A percentile compares a stretch with the other conserved stretches of the same genome.
Evolutionary conservation across 2,329 filamentous ascomycete species (phyloP).

Genomic region (Triangularia verruculosa): DNA sequence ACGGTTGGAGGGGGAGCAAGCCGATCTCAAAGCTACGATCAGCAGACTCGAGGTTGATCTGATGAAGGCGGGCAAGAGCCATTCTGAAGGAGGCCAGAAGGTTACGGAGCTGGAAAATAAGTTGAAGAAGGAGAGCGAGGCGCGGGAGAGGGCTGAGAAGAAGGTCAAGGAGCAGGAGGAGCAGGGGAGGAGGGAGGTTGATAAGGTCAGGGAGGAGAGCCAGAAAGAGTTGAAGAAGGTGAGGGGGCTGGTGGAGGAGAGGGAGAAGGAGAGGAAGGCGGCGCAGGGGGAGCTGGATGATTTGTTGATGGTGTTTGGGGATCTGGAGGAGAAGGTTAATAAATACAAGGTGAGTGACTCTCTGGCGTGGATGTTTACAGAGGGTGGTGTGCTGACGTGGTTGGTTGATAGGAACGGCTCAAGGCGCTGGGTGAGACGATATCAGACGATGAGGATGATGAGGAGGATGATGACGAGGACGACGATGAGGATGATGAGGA

Average conservation of each 20-base stretch:
- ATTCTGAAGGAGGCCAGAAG: slow-evolving; percentile 34
- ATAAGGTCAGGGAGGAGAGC: slow-evolving; percentile 18
- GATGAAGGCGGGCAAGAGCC: slow-evolving; percentile 60
- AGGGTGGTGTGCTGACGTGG: slow-evolving; percentile 7
- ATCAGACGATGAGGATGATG: slow-evolving; percentile 73
- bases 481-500: slow-evolving; percentile 18
- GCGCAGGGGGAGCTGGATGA: slow-evolving; percentile 76
- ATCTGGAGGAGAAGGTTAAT: slow-evolving; percentile 72
- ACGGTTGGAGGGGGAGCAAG: slow-evolving; percentile 57
- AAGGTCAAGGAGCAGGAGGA: slow-evolving; percentile 22
- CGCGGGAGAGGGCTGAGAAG: slow-evolving; percentile 25
- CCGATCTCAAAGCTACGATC: slow-evolving; percentile 60
- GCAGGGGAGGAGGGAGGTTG: slow-evolving; percentile 24
- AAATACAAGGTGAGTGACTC: slow-evolving; percentile 68
- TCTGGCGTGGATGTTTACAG: slow-evolving; percentile 13
- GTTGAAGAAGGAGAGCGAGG: slow-evolving; percentile 26
- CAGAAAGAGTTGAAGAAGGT: slow-evolving; percentile 19
- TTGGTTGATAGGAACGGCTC: slow-evolving; percentile 50
- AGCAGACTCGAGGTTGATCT: slow-evolving; percentile 61
- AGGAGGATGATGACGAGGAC: slow-evolving; percentile 50
- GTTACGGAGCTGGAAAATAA: slow-evolving; percentile 32
- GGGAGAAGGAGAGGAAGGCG: slow-evolving; percentile 60
- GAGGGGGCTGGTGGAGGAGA: slow-evolving; percentile 42
- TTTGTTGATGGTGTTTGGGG: slow-evolving; percentile 75
- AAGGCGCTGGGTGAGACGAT: slow-evolving; percentile 66